These are phyloP conservation scores for Obelidium mucronatum DNA, from an alignment of 192 early-diverging fungal species.

Conservation along the genomic window DNA sequence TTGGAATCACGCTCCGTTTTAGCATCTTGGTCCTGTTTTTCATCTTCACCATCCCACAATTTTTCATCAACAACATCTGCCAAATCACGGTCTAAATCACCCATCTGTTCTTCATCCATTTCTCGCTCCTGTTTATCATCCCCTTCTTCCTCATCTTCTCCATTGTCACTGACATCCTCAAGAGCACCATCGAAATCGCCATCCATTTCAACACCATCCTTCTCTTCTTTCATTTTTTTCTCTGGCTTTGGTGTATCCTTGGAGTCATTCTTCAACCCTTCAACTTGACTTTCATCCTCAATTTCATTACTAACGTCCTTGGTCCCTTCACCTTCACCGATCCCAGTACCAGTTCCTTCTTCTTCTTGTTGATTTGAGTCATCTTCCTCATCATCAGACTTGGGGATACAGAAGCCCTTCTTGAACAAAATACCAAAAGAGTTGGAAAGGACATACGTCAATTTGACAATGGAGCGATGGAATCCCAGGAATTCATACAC, in stretches of 20 bases:
- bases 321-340: conserved; percentile 92
- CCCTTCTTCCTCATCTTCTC: conserved; percentile 72
- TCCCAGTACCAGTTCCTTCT: conserved; percentile 70
- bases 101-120: conserved; percentile 88
- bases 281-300: conserved; percentile 95
- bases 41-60: conserved; percentile 91
- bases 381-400: conserved; percentile 68
- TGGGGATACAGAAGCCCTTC: conserved; percentile 88
- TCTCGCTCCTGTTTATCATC: conserved; percentile 78
- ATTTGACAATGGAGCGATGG: conserved; percentile 78
- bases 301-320: conserved; percentile 98
- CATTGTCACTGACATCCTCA: conserved; percentile 84
- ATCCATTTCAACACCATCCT: conserved; percentile 92
- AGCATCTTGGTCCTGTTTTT: conserved; percentile 59
- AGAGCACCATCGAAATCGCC: conserved; percentile 93
- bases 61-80: conserved; percentile 94
- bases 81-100: conserved; percentile 86
- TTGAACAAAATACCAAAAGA: conserved; percentile 75
- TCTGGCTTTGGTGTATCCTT: conserved; percentile 40
- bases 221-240: conserved; percentile 77
- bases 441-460: conserved; percentile 74
- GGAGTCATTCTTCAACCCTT: conserved; percentile 82
- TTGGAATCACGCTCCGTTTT: conserved; percentile 69
- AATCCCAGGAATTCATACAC: conserved; percentile 42
- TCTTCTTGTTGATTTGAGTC: conserved; percentile 62